phyloP scores from a whole-genome alignment of 805 yeast genomes.

The Dipodascus geniculatus region DNA sequence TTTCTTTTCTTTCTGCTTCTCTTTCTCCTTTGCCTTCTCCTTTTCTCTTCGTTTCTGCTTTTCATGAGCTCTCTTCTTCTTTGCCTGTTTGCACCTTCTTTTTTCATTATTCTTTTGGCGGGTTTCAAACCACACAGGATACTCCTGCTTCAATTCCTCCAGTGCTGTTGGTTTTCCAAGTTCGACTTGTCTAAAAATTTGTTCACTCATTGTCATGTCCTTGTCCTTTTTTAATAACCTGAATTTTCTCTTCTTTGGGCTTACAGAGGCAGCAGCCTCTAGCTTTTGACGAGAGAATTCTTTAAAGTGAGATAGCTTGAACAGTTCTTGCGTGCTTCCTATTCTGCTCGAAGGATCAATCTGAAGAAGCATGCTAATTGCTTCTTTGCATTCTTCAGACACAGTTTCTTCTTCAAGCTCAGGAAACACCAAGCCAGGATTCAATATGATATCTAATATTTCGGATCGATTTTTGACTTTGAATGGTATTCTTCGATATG shows the following conservation, averaged over 20 bases:
- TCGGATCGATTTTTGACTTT: constrained; percentile 8
- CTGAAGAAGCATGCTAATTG: constrained; percentile 9
- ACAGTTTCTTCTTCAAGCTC: constrained; percentile 10
- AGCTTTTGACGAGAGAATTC: constrained; percentile 5
- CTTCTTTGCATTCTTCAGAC: constrained; percentile 10
- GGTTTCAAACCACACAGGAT: background rate
- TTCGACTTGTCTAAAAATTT: background rate
- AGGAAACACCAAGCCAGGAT: constrained; percentile 6
- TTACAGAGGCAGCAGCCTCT: background rate
- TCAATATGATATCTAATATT: background rate
- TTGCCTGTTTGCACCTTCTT: background rate
- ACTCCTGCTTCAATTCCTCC: background rate
- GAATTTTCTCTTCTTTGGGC: background rate
- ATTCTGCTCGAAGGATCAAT: constrained; percentile 8
- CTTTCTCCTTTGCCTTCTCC: background rate
- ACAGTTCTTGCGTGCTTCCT: constrained; percentile 5
- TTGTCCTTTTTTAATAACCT: background rate
- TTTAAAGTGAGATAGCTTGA: constrained; percentile 8
- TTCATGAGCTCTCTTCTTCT: background rate
- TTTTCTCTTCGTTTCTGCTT: background rate
- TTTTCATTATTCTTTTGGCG: background rate
- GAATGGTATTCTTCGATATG: constrained; percentile 20
- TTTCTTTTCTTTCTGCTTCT: background rate
- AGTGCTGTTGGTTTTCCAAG: background rate
- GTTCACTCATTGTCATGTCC: background rate